These are phyloP conservation scores for Meredithiella fracta DNA, from an alignment of 2,329 filamentous ascomycete species.

Conservation along the genomic window DNA sequence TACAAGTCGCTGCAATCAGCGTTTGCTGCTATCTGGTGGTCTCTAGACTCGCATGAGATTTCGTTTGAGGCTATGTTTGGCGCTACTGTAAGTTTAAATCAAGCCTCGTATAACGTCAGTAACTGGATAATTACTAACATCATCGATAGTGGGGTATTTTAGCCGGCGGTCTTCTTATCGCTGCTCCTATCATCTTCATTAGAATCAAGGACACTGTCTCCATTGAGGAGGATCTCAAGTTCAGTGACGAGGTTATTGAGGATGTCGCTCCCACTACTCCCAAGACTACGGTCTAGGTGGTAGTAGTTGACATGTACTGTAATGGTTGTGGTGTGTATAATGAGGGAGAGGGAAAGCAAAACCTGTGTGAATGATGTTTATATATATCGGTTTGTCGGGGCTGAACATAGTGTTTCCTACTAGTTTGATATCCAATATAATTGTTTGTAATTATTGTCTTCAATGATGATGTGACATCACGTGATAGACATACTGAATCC, in stretches of 20 bases:
- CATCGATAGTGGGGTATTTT: constrained; percentile 51
- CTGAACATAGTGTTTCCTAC: background rate
- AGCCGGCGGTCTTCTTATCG: constrained; percentile 55
- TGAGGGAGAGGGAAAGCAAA: background rate
- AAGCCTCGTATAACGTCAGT: constrained; percentile 15
- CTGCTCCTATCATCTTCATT: constrained; percentile 60
- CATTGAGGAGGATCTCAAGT: constrained; percentile 67
- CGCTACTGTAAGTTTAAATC: constrained; percentile 24
- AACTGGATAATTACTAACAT: background rate
- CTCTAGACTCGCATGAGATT: constrained; percentile 45
- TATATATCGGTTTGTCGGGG: background rate
- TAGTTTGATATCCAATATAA: background rate
- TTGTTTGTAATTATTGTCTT: background rate
- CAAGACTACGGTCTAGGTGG: background rate
- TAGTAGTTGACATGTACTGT: background rate
- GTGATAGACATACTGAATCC: too few relatives aligned
- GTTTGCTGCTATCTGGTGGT: constrained; percentile 60
- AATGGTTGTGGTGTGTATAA: too few relatives aligned
- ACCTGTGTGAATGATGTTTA: background rate
- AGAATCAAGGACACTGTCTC: constrained; percentile 70
- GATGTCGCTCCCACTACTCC: constrained; percentile 35
- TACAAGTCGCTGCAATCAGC: constrained; percentile 81
- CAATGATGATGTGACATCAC: too few relatives aligned
- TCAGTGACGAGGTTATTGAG: constrained; percentile 64
- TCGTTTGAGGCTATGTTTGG: constrained; percentile 59